phyloP scores from a whole-genome alignment of 768 basidiomycete species.

The Lentinula detonsa region DNA sequence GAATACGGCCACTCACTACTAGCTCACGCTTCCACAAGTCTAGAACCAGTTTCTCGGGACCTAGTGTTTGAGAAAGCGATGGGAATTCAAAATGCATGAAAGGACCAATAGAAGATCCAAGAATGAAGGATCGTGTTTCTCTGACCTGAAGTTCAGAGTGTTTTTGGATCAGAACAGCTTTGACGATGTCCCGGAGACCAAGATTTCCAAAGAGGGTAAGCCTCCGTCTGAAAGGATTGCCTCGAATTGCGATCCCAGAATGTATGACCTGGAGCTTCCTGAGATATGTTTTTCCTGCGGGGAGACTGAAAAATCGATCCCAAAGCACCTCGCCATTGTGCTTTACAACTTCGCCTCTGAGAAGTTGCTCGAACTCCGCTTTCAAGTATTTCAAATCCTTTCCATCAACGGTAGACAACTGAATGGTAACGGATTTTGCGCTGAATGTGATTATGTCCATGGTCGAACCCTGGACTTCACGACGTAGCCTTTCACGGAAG shows the following conservation, averaged over 20 bases:
- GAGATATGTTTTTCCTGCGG: constrained; percentile 39
- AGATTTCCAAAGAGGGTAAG: constrained; percentile 53
- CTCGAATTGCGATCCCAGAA: constrained; percentile 36
- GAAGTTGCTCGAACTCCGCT: constrained; percentile 48
- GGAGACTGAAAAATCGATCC: constrained; percentile 54
- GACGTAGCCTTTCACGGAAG: constrained; percentile 32
- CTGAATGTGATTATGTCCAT: constrained; percentile 10
- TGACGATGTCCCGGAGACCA: constrained; percentile 31
- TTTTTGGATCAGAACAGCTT: constrained; percentile 40
- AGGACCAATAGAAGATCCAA: constrained; percentile 39
- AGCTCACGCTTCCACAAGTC: constrained; percentile 39
- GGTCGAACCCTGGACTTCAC: constrained; percentile 21
- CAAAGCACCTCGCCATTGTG: constrained; percentile 49
- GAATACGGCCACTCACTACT: constrained; percentile 47
- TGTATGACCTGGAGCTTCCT: constrained; percentile 30
- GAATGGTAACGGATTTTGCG: constrained; percentile 28
- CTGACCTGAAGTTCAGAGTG: constrained; percentile 32
- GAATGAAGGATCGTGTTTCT: constrained; percentile 36
- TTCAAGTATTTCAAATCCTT: constrained; percentile 52
- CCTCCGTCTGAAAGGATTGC: constrained; percentile 32
- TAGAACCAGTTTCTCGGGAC: constrained; percentile 49
- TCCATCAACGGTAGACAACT: constrained; percentile 42
- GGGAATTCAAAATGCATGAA: constrained; percentile 43
- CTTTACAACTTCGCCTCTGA: constrained; percentile 54
- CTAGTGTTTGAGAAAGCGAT: constrained; percentile 42